phyloP scores from a whole-genome alignment of 306 rosid species.

The Glycine soja region DNA sequence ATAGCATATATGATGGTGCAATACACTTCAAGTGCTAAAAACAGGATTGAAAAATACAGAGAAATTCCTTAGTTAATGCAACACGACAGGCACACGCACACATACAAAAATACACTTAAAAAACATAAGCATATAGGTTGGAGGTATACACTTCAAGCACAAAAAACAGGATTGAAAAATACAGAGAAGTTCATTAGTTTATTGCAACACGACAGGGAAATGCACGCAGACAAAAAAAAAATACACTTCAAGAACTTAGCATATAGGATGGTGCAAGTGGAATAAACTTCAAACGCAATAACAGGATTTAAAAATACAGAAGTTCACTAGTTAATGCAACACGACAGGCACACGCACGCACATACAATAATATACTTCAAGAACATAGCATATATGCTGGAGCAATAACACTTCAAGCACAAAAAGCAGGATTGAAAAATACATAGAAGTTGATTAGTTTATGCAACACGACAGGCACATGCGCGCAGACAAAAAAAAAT shows the following conservation, averaged over 20 bases:
- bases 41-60: not conserved
- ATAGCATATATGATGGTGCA: not conserved
- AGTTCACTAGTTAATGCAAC: not conserved
- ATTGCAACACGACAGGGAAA: not conserved
- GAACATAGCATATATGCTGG: not conserved
- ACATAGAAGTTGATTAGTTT: not conserved
- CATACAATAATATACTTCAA: not conserved
- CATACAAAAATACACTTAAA: not conserved
- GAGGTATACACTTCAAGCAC: slow-evolving; percentile 6
- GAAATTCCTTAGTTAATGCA: not conserved
- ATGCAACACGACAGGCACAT: not conserved
- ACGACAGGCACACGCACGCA: no score
- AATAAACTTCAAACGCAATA: slow-evolving; percentile 8
- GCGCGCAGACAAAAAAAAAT: not conserved
- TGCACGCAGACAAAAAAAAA: no score
- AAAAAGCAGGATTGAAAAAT: not conserved
- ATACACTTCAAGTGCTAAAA: slow-evolving; percentile 17
- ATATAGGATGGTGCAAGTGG: no score
- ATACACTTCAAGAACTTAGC: no score
- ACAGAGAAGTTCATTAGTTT: not conserved
- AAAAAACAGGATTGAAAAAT: not conserved
- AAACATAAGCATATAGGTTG: not conserved
- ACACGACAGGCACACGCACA: no score
- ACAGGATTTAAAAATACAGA: not conserved
- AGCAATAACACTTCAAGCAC: slow-evolving; percentile 3